Base-by-base conservation (phyloP, 2,329 filamentous ascomycete genomes). In the Cladosporium velox region DNA sequence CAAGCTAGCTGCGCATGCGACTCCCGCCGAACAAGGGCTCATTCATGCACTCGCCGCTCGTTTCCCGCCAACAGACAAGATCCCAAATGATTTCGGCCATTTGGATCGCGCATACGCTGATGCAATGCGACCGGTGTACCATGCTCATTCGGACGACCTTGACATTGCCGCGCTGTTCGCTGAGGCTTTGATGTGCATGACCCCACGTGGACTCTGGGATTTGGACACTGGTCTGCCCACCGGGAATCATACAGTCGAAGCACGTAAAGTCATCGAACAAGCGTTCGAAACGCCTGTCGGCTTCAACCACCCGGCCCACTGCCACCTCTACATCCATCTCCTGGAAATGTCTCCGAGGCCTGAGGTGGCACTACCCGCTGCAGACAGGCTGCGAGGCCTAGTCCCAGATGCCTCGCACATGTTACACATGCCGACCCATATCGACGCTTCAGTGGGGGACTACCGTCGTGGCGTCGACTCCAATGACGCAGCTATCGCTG, bases 251-350 rank as follows among this genome's bases (percentile, higher is more conserved):
- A 89, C 88, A 0, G 65, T 88, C 1, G 86, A 90, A 61, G 83
- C 82, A 0, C 89, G 88, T 70, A 67, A 65, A 0, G 80, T 89
- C 0, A 80, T 91, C 1, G 88, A 91, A 34, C 77, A 74, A 3
- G 88, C 87, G 0, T 77, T 93, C 24, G 72, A 76, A 1, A 79
- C 82, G 3, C 75, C 81, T 1, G 81, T 79, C 15, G 85, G 81
- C 0, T 74, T 80, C 2, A 70, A 79, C 7, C 91, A 95, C 72
- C 88, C 90, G 0, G 91, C 90, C 0, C 76, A 93, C 0, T 80
- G 92, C 7, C 90, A 93, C 75, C 78, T 92, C 35, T 92, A 93
- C 75, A 90, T 92, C 44, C 90, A 92, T 71, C 83, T 91, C 2
- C 90, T 91, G 82, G 90, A 93, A 73, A 92, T 92, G 90, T 92